These are phyloP conservation scores for Fraxinus xanthoxyloides DNA, from an alignment of 305 asterid species.

Conservation along the genomic window DNA sequence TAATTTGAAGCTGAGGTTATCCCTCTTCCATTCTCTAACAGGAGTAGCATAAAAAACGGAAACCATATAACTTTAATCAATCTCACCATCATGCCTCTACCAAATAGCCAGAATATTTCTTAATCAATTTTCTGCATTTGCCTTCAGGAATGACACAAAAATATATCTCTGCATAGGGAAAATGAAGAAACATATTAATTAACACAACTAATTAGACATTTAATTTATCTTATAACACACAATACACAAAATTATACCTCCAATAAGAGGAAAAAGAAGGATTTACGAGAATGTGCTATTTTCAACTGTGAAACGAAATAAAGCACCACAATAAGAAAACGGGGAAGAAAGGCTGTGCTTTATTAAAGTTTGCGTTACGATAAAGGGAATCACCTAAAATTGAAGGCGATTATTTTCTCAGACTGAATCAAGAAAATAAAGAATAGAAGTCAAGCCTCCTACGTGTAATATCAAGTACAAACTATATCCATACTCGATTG, in stretches of 20 bases:
- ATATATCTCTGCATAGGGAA: neutral
- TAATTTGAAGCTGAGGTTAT: conserved; percentile 57
- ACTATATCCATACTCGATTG: neutral
- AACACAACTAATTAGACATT: neutral
- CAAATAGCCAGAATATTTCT: conserved; percentile 13
- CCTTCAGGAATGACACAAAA: conserved; percentile 20
- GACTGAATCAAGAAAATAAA: neutral
- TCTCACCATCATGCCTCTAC: conserved; percentile 36
- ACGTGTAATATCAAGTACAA: neutral
- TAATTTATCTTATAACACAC: neutral
- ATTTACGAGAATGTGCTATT: neutral
- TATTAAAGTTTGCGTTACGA: neutral
- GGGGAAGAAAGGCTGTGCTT: neutral
- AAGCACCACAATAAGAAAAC: neutral
- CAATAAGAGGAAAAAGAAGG: neutral
- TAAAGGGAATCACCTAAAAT: neutral
- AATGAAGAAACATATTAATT: conserved; percentile 1
- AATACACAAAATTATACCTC: neutral
- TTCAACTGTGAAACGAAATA: neutral
- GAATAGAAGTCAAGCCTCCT: neutral
- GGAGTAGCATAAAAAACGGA: conserved; percentile 39
- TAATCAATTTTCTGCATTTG: conserved; percentile 26
- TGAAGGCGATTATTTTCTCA: neutral
- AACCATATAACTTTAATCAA: conserved; percentile 41
- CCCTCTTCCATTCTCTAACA: conserved; percentile 41